These are phyloP conservation scores for Xerocomellus amylosporus DNA, from an alignment of 768 basidiomycete species.

Conservation along the genomic window DNA sequence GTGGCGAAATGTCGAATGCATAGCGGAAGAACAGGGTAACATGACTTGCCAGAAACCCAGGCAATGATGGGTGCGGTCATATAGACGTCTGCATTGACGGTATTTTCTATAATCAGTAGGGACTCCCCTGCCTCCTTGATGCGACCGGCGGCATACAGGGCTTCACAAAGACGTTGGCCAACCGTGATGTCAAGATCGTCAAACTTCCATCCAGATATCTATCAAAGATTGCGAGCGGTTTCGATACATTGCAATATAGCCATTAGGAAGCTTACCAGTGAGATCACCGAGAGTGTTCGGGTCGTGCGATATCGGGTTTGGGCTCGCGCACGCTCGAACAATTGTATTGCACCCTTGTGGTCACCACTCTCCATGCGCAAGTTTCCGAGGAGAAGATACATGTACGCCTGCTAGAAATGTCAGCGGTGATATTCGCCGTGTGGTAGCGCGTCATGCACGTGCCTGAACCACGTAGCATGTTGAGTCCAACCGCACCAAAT, in stretches of 20 bases:
- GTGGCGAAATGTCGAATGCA: neutral
- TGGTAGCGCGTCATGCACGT: neutral
- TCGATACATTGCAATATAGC: neutral
- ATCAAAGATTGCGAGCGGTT: neutral
- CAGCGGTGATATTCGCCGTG: neutral
- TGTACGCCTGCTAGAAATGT: neutral
- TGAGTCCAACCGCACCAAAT: neutral
- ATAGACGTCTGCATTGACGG: neutral
- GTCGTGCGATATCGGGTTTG: too few relatives aligned
- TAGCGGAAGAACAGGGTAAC: neutral
- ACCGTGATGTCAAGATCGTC: neutral
- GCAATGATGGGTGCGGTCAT: neutral
- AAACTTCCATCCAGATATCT: neutral
- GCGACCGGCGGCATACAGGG: neutral
- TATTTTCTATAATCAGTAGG: neutral
- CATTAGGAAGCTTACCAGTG: neutral
- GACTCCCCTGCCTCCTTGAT: neutral
- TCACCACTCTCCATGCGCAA: neutral
- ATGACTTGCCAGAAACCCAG: neutral
- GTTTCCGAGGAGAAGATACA: neutral
- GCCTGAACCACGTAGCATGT: neutral
- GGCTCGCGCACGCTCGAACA: neutral
- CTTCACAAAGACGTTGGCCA: neutral
- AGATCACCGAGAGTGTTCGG: neutral
- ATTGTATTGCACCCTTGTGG: neutral